Evolutionary conservation across 192 early-diverging fungal species (phyloP), one percentile per base, ranked within the genome.

Genomic region (Coemansia sp.): DNA sequence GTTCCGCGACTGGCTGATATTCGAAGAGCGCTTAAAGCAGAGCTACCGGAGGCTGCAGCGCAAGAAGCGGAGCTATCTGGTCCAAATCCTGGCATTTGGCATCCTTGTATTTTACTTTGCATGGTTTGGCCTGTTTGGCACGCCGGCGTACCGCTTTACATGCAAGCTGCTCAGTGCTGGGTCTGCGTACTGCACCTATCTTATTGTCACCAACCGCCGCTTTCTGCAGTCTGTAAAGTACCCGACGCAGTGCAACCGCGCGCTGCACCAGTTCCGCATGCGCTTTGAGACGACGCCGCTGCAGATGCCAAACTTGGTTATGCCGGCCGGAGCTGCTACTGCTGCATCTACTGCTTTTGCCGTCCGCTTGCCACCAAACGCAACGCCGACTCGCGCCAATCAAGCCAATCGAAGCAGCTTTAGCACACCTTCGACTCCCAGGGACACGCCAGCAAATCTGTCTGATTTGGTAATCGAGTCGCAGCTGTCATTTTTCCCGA

Each of bases 1-100:
- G 48, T 92, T 86, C 68, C 82, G 88, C 58, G 91, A 92, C 79
- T 84, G 89, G 52, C 83, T 91, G 36, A 88, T 91, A 44, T 92
- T 92, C 69, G 91, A 92, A 58, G 91, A 92, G 69, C 76, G 91
- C 40, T 78, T 92, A 23, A 87, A 88, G 60, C 84, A 88, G 65
- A 92, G 89, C 75, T 82, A 89, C 73, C 74, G 83, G 8, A 76
- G 87, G 26, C 68, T 90, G 42, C 78, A 83, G 60, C 84, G 84
- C 58, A 82, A 88, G 40, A 87, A 88, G 61, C 87, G 85, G 58
- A 92, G 88, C 80, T 92, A 90, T 62, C 57, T 78, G 44, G 72
- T 68, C 25, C 78, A 81, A 53, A 72, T 81, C 31, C 53, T 71
- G 4, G 78, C 72, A 31, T 81, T 81, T 17, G 64, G 78, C 57